A percentile compares a stretch with the other conserved stretches of the same genome.
phyloP scores from a whole-genome alignment of 169 alveolate genomes.

The Plasmodium blacklocki region DNA sequence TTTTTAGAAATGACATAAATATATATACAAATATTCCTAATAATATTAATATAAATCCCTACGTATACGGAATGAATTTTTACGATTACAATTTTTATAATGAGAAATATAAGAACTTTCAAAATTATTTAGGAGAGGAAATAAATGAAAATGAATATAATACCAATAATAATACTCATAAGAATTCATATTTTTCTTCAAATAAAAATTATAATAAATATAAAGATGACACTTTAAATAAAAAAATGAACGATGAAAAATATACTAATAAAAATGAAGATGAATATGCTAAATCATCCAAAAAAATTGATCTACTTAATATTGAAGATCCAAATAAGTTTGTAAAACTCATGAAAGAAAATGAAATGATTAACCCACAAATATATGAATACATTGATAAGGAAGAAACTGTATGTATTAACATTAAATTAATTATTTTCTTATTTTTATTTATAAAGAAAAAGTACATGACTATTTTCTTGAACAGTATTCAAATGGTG shows the following conservation, averaged over 20 bases:
- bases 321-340: conserved; percentile 59
- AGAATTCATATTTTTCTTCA: conserved; percentile 17
- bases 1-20: conserved; percentile 73
- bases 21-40: conserved; percentile 68
- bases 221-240: conserved; percentile 1
- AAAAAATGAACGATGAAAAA: conserved; percentile 16
- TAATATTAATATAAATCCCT: conserved; percentile 61
- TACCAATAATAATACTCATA: conserved; percentile 17
- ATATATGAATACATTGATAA: conserved; percentile 69
- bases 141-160: conserved; percentile 7
- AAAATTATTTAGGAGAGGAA: conserved; percentile 6
- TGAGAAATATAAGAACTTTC: conserved; percentile 56
- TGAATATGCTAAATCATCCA: conserved; percentile 20
- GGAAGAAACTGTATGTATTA: conserved; percentile 72
- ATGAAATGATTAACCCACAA: conserved; percentile 67
- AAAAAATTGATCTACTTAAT: conserved; percentile 45
- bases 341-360: conserved; percentile 57
- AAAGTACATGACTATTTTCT: conserved; percentile 70
- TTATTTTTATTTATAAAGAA: conserved; percentile 60
- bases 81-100: conserved; percentile 74
- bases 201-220: conserved; percentile 29
- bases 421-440: conserved; percentile 59
- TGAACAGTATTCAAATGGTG: conserved; percentile 64
- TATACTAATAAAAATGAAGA: conserved; percentile 15
- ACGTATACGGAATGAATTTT: conserved; percentile 66